Conservation (phyloP, 2,329 filamentous ascomycete species). For the Cryphonectria nitschkei region DNA sequence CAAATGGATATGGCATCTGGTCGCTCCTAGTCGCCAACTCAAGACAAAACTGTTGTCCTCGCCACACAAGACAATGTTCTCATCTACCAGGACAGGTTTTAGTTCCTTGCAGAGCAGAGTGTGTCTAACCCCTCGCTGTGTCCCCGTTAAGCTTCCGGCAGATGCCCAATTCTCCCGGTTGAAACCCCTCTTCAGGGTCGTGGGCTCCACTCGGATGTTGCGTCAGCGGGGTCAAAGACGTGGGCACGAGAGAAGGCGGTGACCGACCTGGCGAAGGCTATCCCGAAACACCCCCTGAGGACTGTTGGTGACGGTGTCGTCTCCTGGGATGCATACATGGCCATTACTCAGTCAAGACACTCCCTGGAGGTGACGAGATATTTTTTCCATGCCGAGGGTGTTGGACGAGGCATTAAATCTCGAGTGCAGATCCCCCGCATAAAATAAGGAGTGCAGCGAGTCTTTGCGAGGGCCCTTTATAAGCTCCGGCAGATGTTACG, state of each 20-base stretch:
- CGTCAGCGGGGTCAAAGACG: slow-evolving; percentile 4
- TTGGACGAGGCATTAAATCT: background rate
- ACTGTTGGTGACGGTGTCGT: background rate
- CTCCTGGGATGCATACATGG: background rate
- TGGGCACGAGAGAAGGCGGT: slow-evolving; percentile 15
- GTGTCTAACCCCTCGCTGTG: background rate
- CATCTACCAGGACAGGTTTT: background rate
- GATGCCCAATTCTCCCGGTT: background rate
- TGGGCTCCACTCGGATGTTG: background rate
- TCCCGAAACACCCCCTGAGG: background rate
- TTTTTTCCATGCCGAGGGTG: background rate
- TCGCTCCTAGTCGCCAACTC: background rate
- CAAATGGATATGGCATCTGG: background rate
- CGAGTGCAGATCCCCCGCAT: background rate
- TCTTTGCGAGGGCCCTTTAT: background rate
- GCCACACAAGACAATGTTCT: background rate
- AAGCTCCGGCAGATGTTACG: background rate
- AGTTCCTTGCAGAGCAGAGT: background rate
- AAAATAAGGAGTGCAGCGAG: background rate
- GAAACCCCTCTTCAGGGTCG: background rate
- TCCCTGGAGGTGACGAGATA: background rate
- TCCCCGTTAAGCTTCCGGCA: background rate
- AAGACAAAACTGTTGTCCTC: background rate
- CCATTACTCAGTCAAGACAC: background rate
- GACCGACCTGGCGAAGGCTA: slow-evolving; percentile 2